Evolutionary conservation across 2,329 filamentous ascomycete species (phyloP).

Genomic region (Cladosporium sp.): DNA sequence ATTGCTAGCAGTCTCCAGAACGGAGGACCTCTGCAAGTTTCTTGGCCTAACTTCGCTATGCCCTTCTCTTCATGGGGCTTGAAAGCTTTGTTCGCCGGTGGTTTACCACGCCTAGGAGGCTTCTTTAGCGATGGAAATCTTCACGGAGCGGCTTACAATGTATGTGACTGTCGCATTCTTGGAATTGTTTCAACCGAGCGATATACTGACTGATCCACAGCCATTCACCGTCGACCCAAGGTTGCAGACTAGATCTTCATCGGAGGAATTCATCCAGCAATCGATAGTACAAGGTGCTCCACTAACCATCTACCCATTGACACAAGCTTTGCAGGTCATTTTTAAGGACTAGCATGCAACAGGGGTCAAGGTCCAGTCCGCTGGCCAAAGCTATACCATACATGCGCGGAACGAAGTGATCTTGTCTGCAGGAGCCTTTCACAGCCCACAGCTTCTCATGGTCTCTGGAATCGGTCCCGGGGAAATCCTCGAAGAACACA

Average conservation of each 20-base stretch:
- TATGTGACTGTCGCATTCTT: background rate
- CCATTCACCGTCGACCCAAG: slow-evolving; percentile 36
- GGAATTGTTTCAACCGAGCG: background rate
- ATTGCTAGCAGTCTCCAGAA: slow-evolving; percentile 22
- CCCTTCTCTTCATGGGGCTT: slow-evolving; percentile 14
- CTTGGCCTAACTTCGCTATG: slow-evolving; percentile 27
- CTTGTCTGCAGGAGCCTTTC: slow-evolving; percentile 33
- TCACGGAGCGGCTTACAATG: slow-evolving; percentile 22
- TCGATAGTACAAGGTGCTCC: slow-evolving; percentile 22
- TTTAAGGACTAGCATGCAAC: slow-evolving; percentile 29
- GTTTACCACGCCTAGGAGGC: background rate
- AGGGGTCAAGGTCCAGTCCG: slow-evolving; percentile 31
- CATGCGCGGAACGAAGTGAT: slow-evolving; percentile 37
- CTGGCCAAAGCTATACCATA: slow-evolving; percentile 28
- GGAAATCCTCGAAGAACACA: slow-evolving; percentile 44
- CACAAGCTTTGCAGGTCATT: slow-evolving; percentile 37
- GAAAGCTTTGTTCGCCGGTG: background rate
- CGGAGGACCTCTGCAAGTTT: slow-evolving; percentile 38
- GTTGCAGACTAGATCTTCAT: slow-evolving; percentile 29
- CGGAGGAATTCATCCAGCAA: slow-evolving; percentile 30
- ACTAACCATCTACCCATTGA: slow-evolving; percentile 35
- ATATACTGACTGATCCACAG: slow-evolving; percentile 18
- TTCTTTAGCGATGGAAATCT: slow-evolving; percentile 18
- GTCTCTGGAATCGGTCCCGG: slow-evolving; percentile 34
- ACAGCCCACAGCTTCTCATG: slow-evolving; percentile 37